Percentiles rank a stretch among this genome's conserved stretches.
Conservation (phyloP, 306 rosid species). For the Fragaria vesca region DNA sequence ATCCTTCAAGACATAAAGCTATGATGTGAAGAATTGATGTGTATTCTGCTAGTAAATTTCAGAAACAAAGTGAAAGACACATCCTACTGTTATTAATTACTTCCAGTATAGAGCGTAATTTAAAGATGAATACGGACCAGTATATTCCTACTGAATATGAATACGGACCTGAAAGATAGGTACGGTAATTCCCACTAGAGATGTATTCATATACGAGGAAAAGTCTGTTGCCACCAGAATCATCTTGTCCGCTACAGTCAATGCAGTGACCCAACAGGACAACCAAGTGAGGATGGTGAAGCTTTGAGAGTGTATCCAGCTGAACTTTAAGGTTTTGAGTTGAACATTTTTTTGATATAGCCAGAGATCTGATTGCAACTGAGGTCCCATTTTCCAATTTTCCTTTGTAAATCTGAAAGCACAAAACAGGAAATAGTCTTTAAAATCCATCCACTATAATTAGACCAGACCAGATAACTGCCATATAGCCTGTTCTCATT, state of each 20-base stretch:
- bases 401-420: constrained; percentile 71
- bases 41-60: background rate
- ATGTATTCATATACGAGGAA: constrained; percentile 71
- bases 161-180: constrained; percentile 62
- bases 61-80: background rate
- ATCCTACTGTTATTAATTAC: background rate
- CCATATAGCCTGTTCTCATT: background rate
- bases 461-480: background rate
- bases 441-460: background rate
- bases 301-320: constrained; percentile 77
- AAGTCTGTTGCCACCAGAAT: constrained; percentile 45
- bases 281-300: constrained; percentile 90
- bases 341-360: constrained; percentile 60
- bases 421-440: constrained; percentile 22
- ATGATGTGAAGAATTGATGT: background rate
- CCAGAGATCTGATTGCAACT: constrained; percentile 53
- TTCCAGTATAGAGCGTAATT: background rate
- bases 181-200: constrained; percentile 54
- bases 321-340: constrained; percentile 60
- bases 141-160: background rate
- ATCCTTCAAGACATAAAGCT: constrained; percentile 11
- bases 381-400: constrained; percentile 59
- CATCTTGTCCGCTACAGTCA: constrained; percentile 53
- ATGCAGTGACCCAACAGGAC: constrained; percentile 80
- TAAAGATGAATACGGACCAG: constrained; percentile 39